Evolutionary conservation across 495 filamentous ascomycete species (phyloP).

Genomic region (Opeltia flavorubescens): DNA sequence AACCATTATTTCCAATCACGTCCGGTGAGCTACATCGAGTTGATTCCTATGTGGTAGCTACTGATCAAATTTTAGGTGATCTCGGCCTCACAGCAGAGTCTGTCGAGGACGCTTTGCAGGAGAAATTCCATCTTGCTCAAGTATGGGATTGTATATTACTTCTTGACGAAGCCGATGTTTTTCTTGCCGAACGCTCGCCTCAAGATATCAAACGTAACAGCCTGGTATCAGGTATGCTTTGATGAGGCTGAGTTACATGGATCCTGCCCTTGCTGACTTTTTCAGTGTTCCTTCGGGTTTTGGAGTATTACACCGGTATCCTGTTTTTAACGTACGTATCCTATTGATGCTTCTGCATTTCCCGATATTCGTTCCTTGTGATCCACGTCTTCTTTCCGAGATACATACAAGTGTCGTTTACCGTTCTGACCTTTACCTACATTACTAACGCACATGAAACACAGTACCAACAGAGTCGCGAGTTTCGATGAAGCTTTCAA

Average conservation of each 20-base stretch:
- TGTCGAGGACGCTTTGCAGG: conserved; percentile 22
- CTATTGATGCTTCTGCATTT: no score
- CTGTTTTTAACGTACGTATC: conserved; percentile 43
- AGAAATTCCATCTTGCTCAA: conserved; percentile 20
- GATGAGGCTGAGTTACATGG: neutral
- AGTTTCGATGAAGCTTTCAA: conserved; percentile 34
- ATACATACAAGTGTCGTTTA: no score
- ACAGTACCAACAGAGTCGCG: conserved; percentile 36
- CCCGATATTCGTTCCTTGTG: no score
- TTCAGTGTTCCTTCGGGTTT: conserved; percentile 34
- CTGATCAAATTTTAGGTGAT: conserved; percentile 4
- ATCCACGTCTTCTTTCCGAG: no score
- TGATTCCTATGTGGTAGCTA: neutral
- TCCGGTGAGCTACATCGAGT: neutral
- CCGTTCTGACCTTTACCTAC: no score
- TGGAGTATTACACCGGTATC: conserved; percentile 43
- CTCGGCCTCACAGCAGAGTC: conserved; percentile 1
- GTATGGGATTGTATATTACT: conserved; percentile 25
- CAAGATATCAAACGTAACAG: conserved; percentile 36
- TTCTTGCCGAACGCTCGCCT: conserved; percentile 34
- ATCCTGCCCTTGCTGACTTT: conserved; percentile 1
- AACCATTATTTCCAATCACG: neutral
- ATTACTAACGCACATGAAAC: no score
- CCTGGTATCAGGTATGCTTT: conserved; percentile 26
- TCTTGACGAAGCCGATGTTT: conserved; percentile 53